Base-by-base conservation (phyloP, 2,329 filamentous ascomycete species). In the Tolypocladium pustulatum region DNA sequence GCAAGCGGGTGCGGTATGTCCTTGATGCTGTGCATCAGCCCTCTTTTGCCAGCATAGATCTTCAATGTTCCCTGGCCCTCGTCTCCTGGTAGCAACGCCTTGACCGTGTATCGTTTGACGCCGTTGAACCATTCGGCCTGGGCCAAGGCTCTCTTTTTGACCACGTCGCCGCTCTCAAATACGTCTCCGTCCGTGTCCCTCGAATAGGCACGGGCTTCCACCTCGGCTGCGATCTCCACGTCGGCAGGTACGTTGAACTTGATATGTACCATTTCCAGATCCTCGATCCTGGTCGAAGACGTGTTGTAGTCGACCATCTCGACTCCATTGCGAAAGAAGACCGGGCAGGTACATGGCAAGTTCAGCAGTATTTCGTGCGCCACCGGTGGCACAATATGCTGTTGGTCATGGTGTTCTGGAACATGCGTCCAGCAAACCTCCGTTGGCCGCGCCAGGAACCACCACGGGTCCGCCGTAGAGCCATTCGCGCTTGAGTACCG, bases 351-450 rank as follows among this genome's bases (percentile, higher is more conserved):
- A 64, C 89, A 89, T 0, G 94, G 94, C 8, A 99, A 79, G 56
- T 92, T 89, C 60, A 97, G 81, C 8, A 99, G 78, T 9, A 95
- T 84, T 65, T 97, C 91, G 60, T 91, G 88, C 4, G 90, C 86
- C 30, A 97, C 85, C 0, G 91, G 86, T 20, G 94, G 94, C 60
- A 92, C 92, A 58, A 99, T 87, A 68, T 97, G 94, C 71, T 99
- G 94, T 67, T 97, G 92, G 60, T 87, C 82, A 57, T 91, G 88
- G 59, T 91, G 83, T 58, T 96, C 84, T 6, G 94, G 92, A 27
- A 99, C 87, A 72, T 99, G 94, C 1, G 94, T 97, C 81, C 93
- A 99, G 78, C 93, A 97, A 10, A 93, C 84, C 72, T 99, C 91
- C 53, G 87, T 83, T 7, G 95, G 95, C 10, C 90, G 83, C 1